These are phyloP conservation scores for Leersia perrieri DNA, from an alignment of 176 grass and related monocot species.

Conservation along the genomic window DNA sequence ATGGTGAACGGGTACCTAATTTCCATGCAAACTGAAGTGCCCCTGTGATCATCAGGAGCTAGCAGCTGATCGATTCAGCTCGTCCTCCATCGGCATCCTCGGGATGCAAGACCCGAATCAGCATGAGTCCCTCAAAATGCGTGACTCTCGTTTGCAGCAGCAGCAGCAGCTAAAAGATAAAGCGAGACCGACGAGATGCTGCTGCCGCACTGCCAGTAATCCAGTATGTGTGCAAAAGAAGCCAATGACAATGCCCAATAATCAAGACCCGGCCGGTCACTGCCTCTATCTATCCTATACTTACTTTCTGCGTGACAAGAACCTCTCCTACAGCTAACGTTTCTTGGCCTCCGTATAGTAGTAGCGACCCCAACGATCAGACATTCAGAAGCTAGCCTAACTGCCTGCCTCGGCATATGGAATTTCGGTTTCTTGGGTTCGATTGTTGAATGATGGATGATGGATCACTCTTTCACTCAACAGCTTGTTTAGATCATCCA, in stretches of 20 bases:
- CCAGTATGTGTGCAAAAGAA: constrained; percentile 5
- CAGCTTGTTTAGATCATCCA: not conserved
- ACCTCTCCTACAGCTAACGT: not conserved
- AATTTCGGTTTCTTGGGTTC: not conserved
- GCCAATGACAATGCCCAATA: not conserved
- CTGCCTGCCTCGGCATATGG: not conserved
- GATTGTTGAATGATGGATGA: not conserved
- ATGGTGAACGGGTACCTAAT: too few relatives aligned
- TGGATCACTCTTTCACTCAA: not conserved
- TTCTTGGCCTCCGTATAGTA: not conserved
- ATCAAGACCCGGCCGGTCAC: not conserved
- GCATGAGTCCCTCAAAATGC: constrained; percentile 38
- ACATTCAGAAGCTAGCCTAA: not conserved
- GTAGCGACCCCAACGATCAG: constrained; percentile 11
- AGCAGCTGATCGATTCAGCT: not conserved
- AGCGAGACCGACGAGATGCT: constrained; percentile 12
- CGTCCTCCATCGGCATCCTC: not conserved
- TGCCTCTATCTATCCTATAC: not conserved
- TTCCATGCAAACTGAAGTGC: too few relatives aligned
- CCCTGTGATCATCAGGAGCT: not conserved
- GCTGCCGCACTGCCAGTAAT: not conserved
- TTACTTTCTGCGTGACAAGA: not conserved
- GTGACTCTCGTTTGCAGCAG: constrained; percentile 25
- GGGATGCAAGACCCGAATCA: constrained; percentile 11
- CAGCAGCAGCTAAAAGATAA: constrained; percentile 27